Conservation (phyloP, 805 yeast species). For the Tanozyma kutaoensis region DNA sequence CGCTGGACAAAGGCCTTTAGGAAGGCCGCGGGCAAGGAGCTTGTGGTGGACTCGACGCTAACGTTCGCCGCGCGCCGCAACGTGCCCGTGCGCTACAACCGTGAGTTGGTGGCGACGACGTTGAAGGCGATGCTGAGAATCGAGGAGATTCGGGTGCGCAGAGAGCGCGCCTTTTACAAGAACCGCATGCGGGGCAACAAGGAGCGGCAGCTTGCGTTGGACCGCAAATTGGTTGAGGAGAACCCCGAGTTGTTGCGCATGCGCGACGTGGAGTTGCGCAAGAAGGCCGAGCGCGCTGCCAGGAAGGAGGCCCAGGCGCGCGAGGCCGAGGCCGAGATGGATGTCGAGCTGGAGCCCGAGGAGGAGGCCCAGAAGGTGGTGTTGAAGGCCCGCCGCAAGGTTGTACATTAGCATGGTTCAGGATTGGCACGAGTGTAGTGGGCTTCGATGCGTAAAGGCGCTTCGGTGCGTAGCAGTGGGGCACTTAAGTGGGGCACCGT, state of each 20-base stretch:
- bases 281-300: slow-evolving; percentile 58
- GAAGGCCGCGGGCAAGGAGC: slow-evolving; percentile 97
- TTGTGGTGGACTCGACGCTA: slow-evolving; percentile 93
- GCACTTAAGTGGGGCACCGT: no score
- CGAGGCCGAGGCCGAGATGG: slow-evolving; percentile 26
- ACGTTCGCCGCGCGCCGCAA: slow-evolving; percentile 96
- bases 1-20: slow-evolving; percentile 99
- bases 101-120: slow-evolving; percentile 91
- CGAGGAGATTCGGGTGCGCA: slow-evolving; percentile 88
- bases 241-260: slow-evolving; percentile 83
- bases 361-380: slow-evolving; percentile 38
- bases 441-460: no score
- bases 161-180: slow-evolving; percentile 98
- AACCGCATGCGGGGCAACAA: slow-evolving; percentile 98
- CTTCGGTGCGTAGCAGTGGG: no score
- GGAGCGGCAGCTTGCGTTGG: slow-evolving; percentile 73
- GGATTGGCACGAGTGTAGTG: no score
- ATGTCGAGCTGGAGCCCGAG: slow-evolving; percentile 19
- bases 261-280: slow-evolving; percentile 86
- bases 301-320: slow-evolving; percentile 33
- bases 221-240: slow-evolving; percentile 75
- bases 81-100: slow-evolving; percentile 93
- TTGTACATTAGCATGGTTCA: no score
- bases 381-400: slow-evolving; percentile 49
- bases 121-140: slow-evolving; percentile 91